Base-by-base conservation (phyloP, 23 red algal species). In the Gracilaria caudata region DNA sequence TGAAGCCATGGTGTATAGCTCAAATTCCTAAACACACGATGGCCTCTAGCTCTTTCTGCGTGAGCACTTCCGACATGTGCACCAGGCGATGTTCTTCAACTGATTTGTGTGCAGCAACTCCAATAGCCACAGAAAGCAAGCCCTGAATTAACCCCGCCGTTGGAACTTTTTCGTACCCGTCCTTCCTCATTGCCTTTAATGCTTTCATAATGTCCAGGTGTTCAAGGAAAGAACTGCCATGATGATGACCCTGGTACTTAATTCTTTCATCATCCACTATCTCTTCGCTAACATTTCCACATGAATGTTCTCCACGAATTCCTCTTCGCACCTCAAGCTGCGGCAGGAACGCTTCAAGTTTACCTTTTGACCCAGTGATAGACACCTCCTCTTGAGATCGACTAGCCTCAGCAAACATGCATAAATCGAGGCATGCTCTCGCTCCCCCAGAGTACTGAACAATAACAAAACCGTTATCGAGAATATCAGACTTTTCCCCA, bases 361-460 rank as follows among this genome's bases (percentile, higher is more conserved):
- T 94, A 2, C 91, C 91, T 59, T 80, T 73, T 21, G 49, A 30
- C 36, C 91, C 91, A 8, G 77, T 72, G 28, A 94, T 79, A 8
- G 53, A 78, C 2, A 94, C 44, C 56, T 94, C 91, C 58, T 94
- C 91, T 70, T 94, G 91, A 24, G 82, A 72, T 20, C 47, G 79
- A 30, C 80, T 86, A 14, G 91, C 81, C 57, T 94, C 91, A 47
- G 91, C 91, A 87, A 94, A 94, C 91, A 94, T 94, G 91, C 91
- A 94, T 33, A 94, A 57, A 70, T 94, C 91, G 0, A 94, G 72
- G 34, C 75, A 86, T 37, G 91, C 91, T n/a, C 91, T 78, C 29
- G 33, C 30, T 20, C 66, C 60, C n/a, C 80, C 61, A 72, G 79
- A 78, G 81, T 86, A 94, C n/a, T 94, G 46, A 39, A 94, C 82